Conservation (phyloP, 2,329 filamentous ascomycete genomes). For the Penicillium sp. region DNA sequence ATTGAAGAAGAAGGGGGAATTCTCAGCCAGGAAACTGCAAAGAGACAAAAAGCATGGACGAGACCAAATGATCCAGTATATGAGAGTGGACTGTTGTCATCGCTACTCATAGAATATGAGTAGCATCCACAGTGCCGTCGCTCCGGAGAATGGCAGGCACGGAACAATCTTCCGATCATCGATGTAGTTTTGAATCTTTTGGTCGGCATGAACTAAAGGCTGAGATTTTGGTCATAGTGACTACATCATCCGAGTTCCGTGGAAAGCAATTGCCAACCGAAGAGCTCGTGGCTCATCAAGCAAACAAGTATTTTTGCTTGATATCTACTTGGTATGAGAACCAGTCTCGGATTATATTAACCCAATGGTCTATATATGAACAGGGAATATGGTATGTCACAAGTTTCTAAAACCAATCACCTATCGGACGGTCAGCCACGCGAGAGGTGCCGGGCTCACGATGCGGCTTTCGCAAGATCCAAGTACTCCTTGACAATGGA, state of each 20-base stretch:
- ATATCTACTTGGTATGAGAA: not conserved
- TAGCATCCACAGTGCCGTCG: not conserved
- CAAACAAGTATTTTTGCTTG: not conserved
- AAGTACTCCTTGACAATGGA: conserved; percentile 36
- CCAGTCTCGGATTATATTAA: not conserved
- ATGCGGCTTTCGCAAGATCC: conserved; percentile 6
- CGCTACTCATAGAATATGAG: not conserved
- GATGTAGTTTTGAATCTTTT: not conserved
- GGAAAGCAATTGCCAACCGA: not conserved
- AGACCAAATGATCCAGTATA: not conserved
- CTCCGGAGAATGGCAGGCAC: not conserved
- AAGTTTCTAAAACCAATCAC: not conserved
- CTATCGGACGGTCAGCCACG: not conserved
- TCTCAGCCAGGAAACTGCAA: not conserved
- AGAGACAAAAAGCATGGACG: not conserved
- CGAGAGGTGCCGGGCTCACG: not conserved
- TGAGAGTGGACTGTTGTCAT: conserved; percentile 31
- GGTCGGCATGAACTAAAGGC: not conserved
- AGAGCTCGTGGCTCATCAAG: not conserved
- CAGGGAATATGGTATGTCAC: not conserved
- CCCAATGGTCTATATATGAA: not conserved
- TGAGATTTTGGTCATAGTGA: conserved; percentile 22
- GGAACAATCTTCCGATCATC: conserved; percentile 23
- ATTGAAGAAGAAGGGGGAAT: not conserved
- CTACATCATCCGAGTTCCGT: conserved; percentile 2